Conservation (phyloP, 73 alveolate genomes). For the Paramecium biaurelia region DNA sequence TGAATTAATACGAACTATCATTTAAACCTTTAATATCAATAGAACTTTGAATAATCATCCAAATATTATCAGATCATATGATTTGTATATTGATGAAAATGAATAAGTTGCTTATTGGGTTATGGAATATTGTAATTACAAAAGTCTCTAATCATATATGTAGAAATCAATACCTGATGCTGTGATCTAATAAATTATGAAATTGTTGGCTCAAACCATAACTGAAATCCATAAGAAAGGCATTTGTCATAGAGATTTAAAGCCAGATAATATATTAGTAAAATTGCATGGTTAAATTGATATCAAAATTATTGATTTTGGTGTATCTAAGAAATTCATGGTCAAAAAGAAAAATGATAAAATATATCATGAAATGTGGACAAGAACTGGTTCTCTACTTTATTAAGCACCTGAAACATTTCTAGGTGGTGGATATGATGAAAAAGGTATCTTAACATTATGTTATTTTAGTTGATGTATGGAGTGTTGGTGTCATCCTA, state of each 20-base stretch:
- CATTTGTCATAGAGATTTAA: slow-evolving; percentile 9
- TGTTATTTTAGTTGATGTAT: slow-evolving; percentile 8
- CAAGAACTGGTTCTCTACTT: background rate
- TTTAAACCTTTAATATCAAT: slow-evolving; percentile 9
- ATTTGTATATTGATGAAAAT: background rate
- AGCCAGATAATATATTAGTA: slow-evolving; percentile 67
- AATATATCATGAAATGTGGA: slow-evolving; percentile 22
- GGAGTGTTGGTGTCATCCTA: slow-evolving; percentile 32
- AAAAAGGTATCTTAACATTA: background rate
- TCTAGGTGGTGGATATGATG: slow-evolving; percentile 13
- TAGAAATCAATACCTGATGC: background rate
- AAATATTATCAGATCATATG: background rate
- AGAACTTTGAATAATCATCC: background rate
- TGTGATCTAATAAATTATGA: background rate
- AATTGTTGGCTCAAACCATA: background rate
- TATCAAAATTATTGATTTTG: background rate
- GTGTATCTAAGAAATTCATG: background rate
- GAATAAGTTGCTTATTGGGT: background rate
- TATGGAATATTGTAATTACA: background rate
- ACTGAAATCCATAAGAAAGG: background rate
- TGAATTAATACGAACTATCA: background rate
- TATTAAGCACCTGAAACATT: slow-evolving; percentile 51
- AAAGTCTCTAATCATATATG: background rate
- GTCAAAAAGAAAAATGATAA: background rate
- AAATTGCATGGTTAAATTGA: background rate